Evolutionary conservation across 306 rosid species (phyloP), one percentile per base, ranked within the genome.

Genomic region (Vigna unguiculata): DNA sequence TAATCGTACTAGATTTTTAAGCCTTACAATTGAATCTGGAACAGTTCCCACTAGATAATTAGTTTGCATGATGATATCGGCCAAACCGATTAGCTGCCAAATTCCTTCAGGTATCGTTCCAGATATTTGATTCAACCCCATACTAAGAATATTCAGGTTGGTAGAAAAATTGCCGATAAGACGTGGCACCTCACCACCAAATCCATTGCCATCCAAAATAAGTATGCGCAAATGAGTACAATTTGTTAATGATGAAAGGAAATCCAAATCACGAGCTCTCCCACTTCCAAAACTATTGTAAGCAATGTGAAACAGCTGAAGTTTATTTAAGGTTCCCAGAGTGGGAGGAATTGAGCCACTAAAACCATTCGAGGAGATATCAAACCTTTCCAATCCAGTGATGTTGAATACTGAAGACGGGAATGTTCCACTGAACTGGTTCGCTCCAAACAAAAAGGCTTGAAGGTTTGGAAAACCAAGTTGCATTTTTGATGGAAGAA

Each of bases 1-100:
- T 3, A 64, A 1, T 54, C 25, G 17, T 17, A 22, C 82, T 21
- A 82, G 65, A 71, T 46, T 63, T n/a, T 63, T 45, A 14, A 77
- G 74, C 16, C 54, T 71, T 48, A 82, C 82, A 45, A 82, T 46
- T 13, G 85, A 71, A 45, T 2, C 13, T 25, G 85, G 85, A 71
- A 82, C 64, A 28, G 10, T 46, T 4, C 85, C 71, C 32, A 63
- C 38, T 9, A 81, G 34, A 0, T 19, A 53, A 59, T 81, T 82
- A 0, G 0, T 2, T 4, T 4, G 1, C 65, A 76, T 1, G 8
- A 0, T 0, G 8, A 76, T 48, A 6, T 2, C 0, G 4, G 14
- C 12, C 47, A 82, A 70, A 55, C 63, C 74, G 1, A 6, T 1
- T 20, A 82, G 49, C 0, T 71, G 41, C 13, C 78, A 65, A 63